Percentiles rank a stretch among this genome's conserved stretches.
Conservation (phyloP, 768 basidiomycete genomes). For the Rhizopogon roseolus region DNA sequence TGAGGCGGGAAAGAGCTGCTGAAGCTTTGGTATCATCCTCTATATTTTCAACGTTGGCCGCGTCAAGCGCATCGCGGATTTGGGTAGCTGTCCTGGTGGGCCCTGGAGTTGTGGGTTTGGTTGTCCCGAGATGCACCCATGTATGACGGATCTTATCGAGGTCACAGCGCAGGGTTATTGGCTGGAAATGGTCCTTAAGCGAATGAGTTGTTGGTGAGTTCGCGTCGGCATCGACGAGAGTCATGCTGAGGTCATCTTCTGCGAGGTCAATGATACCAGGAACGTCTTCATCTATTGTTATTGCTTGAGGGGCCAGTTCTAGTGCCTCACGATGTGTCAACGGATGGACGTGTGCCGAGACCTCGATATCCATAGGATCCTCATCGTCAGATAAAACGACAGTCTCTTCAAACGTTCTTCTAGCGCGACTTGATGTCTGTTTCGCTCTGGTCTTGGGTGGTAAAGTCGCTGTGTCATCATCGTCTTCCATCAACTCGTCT, state of each 20-base stretch:
- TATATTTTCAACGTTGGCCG: slow-evolving; percentile 29
- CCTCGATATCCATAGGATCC: slow-evolving; percentile 20
- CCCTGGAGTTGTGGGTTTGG: background rate
- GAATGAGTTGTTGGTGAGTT: background rate
- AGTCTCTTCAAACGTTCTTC: slow-evolving; percentile 16
- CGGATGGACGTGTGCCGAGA: slow-evolving; percentile 7
- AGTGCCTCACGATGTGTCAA: slow-evolving; percentile 3
- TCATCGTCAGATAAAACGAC: slow-evolving; percentile 19
- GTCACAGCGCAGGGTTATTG: background rate
- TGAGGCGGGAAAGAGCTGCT: slow-evolving; percentile 74
- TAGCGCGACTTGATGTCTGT: slow-evolving; percentile 10
- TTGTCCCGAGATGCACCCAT: background rate
- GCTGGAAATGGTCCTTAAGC: background rate
- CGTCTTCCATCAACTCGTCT: slow-evolving; percentile 12
- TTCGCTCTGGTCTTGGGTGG: slow-evolving; percentile 9
- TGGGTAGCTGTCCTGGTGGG: background rate
- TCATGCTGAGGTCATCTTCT: slow-evolving; percentile 16
- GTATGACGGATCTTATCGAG: background rate
- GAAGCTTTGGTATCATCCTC: slow-evolving; percentile 53
- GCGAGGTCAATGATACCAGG: background rate
- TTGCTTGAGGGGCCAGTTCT: background rate
- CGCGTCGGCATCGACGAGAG: slow-evolving; percentile 17
- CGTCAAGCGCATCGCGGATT: slow-evolving; percentile 19
- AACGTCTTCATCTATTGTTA: background rate
- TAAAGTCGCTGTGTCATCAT: slow-evolving; percentile 7